Evolutionary conservation across 225 moss, liverwort and hornwort species (phyloP), one percentile per base, ranked within the genome.

Genomic region (Bryoerythrophyllum caledonicum): DNA sequence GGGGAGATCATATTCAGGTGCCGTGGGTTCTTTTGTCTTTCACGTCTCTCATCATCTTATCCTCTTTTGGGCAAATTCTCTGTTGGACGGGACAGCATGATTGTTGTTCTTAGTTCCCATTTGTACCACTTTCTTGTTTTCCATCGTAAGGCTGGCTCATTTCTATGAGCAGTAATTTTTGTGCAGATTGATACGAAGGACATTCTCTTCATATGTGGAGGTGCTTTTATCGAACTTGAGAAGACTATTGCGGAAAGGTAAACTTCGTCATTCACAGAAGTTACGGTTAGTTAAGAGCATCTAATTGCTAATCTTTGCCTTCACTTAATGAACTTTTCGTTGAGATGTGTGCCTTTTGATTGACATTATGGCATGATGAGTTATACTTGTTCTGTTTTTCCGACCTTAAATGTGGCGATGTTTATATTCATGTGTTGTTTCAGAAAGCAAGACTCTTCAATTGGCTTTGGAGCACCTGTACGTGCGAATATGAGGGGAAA

Each of bases 1-100:
- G 91, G 27, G 93, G 91, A 56, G 91, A 93, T 72, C 89, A 93
- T 85, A 93, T 93, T 59, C 93, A 93, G 93, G 93, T 93, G 44
- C 63, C 56, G 44, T 66, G 30, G 58, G 44, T 26, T 67, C 67
- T 73, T 53, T 43, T 66, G 55, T 57, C 63, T 52, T 26, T 66
- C 3, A 53, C 15, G 64, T 56, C 17, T 43, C 27, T 54, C 61
- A 48, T 54, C 48, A 75, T 41, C 25, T 70, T 23, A 28, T 77
- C 13, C 51, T 46, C 62, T 70, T 35, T 28, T 40, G 17, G 51
- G 38, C 60, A 67, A 66, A 5, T 75, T 56, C 21, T 38, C 17
- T 63, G 9, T 51, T 63, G 35, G 63, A 63, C 37, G n/a, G 40
- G n/a, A 43, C 41, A 56, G 12, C 26, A 43, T 32, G 21, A 16